Base-by-base conservation (phyloP, 1,284 basidiomycete genomes). In the Trichosporon faecale region DNA sequence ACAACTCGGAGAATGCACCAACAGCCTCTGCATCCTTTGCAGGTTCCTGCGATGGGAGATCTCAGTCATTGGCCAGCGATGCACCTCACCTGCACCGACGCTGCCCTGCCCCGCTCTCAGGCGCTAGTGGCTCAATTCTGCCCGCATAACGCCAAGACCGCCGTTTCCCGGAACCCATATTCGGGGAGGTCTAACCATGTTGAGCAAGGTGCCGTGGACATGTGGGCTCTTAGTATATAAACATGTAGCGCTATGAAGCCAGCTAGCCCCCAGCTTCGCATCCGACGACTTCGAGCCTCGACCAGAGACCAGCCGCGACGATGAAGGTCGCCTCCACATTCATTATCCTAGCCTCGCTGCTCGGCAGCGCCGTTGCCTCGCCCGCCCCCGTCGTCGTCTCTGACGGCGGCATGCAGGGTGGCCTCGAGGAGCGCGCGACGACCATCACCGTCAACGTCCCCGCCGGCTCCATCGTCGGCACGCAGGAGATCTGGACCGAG, bases 391-490 rank as follows among this genome's bases (percentile, higher is more conserved):
- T 67, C 37, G 35, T 29, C 46, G 25, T 49, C 63, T 23, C 25
- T 18, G 46, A 33, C 23, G 46, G 25, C 49, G 40, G 33, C 12
- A 31, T 37, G 12, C 46, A 57, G 44, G 64, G 64, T 12, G 35
- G 35, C 66, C 64, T 66, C 44, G 66, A 66, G 46, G 64, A 60
- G 63, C 71, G 68, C 21, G 16, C 35, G 2, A n/a, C 49, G n/a
- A 67, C 68, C 5, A 52, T 72, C 37, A 64, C 55, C 2, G 64
- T 61, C 37, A 23, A 27, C 1, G 31, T 60, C 11, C 72, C 72
- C 0, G 72, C 72, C 14, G 72, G 72, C 25, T 66, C 33, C 27
- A 27, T 73, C 21, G 63, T 70, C 37, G 72, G 72, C 23, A 55
- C 23, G 3, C 31, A 40, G 27, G 5, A n/a, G 40, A 35, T 31